phyloP scores from a whole-genome alignment of 2,329 filamentous ascomycete species.

The Trichoderma simmonsii region DNA sequence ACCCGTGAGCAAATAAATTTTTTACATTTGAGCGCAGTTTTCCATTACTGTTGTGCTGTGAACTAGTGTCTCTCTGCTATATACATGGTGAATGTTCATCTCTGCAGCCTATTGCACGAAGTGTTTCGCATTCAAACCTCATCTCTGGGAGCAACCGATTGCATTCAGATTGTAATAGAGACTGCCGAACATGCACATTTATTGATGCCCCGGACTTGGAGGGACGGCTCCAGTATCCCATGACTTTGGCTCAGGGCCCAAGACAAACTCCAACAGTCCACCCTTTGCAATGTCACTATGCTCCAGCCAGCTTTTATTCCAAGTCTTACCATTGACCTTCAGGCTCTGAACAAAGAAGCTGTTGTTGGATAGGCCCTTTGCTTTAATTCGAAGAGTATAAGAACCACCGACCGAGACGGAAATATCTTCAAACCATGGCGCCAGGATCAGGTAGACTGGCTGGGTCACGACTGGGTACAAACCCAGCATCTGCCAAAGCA shows the following conservation, averaged over 20 bases:
- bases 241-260: constrained; percentile 33
- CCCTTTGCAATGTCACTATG: constrained; percentile 48
- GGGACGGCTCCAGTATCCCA: constrained; percentile 49
- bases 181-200: background rate
- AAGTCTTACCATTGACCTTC: constrained; percentile 49
- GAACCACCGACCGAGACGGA: constrained; percentile 46
- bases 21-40: background rate
- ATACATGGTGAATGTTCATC: background rate
- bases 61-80: background rate
- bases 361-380: constrained; percentile 40
- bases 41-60: background rate
- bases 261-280: constrained; percentile 43
- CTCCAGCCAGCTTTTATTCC: constrained; percentile 54
- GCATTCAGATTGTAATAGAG: background rate
- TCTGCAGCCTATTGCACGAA: background rate
- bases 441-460: constrained; percentile 52
- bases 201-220: constrained; percentile 42
- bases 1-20: background rate
- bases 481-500: constrained; percentile 54
- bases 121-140: background rate
- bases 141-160: too few species aligned
- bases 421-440: constrained; percentile 47
- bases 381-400: constrained; percentile 37
- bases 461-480: constrained; percentile 56
- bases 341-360: constrained; percentile 52